These are phyloP conservation scores for Aspergillus kassunensis DNA, from an alignment of 495 filamentous ascomycete genomes.

Conservation along the genomic window DNA sequence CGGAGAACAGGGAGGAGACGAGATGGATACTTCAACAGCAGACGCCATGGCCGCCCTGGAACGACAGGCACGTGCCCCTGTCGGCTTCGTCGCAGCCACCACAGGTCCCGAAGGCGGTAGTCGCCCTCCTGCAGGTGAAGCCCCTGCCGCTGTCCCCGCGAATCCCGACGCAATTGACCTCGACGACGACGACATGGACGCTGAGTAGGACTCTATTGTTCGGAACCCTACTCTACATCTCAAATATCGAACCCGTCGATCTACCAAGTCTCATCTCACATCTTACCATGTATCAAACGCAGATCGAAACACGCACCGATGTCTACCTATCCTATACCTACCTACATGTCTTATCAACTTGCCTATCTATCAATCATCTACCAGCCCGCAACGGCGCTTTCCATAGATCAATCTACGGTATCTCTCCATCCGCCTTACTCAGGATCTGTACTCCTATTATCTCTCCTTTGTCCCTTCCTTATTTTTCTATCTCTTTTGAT, in stretches of 20 bases:
- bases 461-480: too few relatives aligned
- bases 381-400: not conserved
- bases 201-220: conserved; percentile 26
- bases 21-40: conserved; percentile 48
- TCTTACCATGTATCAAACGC: conserved; percentile 1
- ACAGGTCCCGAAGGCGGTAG: conserved; percentile 74
- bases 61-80: conserved; percentile 79
- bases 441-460: too few relatives aligned
- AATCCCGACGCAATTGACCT: conserved; percentile 92
- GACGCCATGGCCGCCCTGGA: conserved; percentile 94
- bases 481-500: not conserved
- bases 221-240: not conserved
- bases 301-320: not conserved
- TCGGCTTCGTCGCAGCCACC: conserved; percentile 86
- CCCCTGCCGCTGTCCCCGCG: conserved; percentile 45
- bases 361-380: conserved; percentile 1
- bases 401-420: conserved; percentile 2
- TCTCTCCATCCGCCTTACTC: too few relatives aligned
- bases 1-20: conserved; percentile 29
- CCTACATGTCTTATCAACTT: conserved; percentile 2
- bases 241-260: not conserved
- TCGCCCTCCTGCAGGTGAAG: conserved; percentile 39
- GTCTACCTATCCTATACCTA: not conserved
- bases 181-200: conserved; percentile 64
- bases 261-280: not conserved